Base-by-base conservation (phyloP, 371 early-diverging fungal species). In the Mucor velutinosus region DNA sequence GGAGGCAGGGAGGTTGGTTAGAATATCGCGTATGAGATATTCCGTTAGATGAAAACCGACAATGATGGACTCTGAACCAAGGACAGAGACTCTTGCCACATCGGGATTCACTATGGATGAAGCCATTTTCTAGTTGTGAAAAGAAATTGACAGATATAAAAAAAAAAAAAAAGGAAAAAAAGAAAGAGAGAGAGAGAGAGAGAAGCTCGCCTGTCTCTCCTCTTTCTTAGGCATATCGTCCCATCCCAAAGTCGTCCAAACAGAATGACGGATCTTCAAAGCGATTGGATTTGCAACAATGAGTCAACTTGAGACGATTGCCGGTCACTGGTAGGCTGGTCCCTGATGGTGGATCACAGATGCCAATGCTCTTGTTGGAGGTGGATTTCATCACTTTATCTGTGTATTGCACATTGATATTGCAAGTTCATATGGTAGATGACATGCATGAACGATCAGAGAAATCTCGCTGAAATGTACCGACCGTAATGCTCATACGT, bases 61-160 rank as follows among this genome's bases (percentile, higher is more conserved):
- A 62, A 92, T 79, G 76, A 97, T 95, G 55, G 93, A 86, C 69
- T 97, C 96, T 64, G 81, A 65, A 17, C 96, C 95, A 45, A 98
- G 90, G 64, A 98, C 92, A 25, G 94, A 87, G 56, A 94, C 89
- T 72, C 84, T 88, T 72, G 83, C 84, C 58, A 92, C 87, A 76
- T 89, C 87, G 15, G 91, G 84, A 30, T 72, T 47, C 11, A 21
- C 29, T 45, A 23, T 43, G 1, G 58, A 55, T 12, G 55, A 29
- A 33, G 47, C 32, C 35, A 53, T 59, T 43, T 33, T 33, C 0
- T 14, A 1, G 17, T 23, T 45, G n/a, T 32, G 19, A 65, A 58
- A 35, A 58, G 21, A n/a, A 41, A 8, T 12, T 35, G 17, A 37
- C 35, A 19, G n/a, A 43, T 45, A 33, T n/a, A n/a, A n/a, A n/a